Conservation (phyloP, 2,329 filamentous ascomycete species). For the Claviceps africana region DNA sequence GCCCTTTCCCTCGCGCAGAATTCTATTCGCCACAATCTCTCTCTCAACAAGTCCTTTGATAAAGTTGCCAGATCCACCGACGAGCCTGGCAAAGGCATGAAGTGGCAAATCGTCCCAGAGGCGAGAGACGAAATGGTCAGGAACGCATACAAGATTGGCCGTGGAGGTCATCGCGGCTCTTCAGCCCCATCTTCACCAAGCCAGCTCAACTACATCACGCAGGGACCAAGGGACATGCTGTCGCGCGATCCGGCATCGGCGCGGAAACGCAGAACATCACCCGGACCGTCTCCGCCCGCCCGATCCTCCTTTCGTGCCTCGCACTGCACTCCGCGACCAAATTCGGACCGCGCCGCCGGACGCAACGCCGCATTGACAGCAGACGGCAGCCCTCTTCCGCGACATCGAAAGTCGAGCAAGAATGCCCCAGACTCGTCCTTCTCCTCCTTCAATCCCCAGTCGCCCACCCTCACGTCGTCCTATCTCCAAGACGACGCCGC, state of each 20-base stretch:
- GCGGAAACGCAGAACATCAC: constrained; percentile 43
- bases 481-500: constrained; percentile 46
- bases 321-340: constrained; percentile 46
- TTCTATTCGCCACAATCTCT: constrained; percentile 92
- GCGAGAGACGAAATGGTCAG: constrained; percentile 77
- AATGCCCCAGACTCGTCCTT: constrained; percentile 26
- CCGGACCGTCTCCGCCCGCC: constrained; percentile 42
- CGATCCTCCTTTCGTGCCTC: constrained; percentile 33
- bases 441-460: constrained; percentile 39
- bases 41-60: constrained; percentile 84
- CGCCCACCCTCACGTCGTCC: constrained; percentile 47
- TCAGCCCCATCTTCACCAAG: constrained; percentile 57
- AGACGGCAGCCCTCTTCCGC: constrained; percentile 50
- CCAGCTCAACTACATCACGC: constrained; percentile 46
- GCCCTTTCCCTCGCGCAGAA: constrained; percentile 39
- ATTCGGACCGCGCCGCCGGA: constrained; percentile 24
- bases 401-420: constrained; percentile 32
- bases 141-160: constrained; percentile 48
- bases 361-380: constrained; percentile 26
- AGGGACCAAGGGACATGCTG: constrained; percentile 42
- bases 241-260: constrained; percentile 35
- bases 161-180: constrained; percentile 51
- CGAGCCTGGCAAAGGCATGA: constrained; percentile 97
- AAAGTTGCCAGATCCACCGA: constrained; percentile 87
- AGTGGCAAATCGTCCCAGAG: constrained; percentile 86